Conservation (phyloP, 129 eudicot species). For the Artemisia annua region DNA sequence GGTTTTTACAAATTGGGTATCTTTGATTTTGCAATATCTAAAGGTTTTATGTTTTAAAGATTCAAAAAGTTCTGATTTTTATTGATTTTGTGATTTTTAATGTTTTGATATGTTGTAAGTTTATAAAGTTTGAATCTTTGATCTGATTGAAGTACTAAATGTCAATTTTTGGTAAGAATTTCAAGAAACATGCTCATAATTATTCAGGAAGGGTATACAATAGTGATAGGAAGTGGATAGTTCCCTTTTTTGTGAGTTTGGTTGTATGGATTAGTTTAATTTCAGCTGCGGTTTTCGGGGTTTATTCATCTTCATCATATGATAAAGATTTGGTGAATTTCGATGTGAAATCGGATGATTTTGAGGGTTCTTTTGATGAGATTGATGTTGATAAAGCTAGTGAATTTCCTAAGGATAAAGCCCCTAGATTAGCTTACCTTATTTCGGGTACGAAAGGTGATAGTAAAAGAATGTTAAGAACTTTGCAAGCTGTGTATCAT, state of each 20-base stretch:
- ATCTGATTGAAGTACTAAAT: conserved; percentile 32
- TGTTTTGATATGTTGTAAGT: conserved; percentile 30
- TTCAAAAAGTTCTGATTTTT: conserved; percentile 4
- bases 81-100: background rate
- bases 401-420: conserved; percentile 44
- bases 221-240: conserved; percentile 38
- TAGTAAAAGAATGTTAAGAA: conserved; percentile 91
- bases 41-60: conserved; percentile 1
- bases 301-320: conserved; percentile 31
- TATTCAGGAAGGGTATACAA: conserved; percentile 36
- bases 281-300: conserved; percentile 38
- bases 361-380: conserved; percentile 64
- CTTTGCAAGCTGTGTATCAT: conserved; percentile 95
- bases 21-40: background rate
- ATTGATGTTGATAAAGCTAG: conserved; percentile 54
- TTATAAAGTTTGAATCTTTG: conserved; percentile 14
- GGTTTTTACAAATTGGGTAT: conserved; percentile 12
- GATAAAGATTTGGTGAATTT: conserved; percentile 46
- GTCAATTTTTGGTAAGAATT: conserved; percentile 40
- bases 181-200: conserved; percentile 38
- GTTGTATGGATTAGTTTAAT: conserved; percentile 35
- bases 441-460: conserved; percentile 99
- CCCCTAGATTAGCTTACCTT: conserved; percentile 92
- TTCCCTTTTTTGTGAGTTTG: conserved; percentile 38
- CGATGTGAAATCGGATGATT: conserved; percentile 45